phyloP scores from a whole-genome alignment of 257 asterid genomes.

The Solanum peruvianum region DNA sequence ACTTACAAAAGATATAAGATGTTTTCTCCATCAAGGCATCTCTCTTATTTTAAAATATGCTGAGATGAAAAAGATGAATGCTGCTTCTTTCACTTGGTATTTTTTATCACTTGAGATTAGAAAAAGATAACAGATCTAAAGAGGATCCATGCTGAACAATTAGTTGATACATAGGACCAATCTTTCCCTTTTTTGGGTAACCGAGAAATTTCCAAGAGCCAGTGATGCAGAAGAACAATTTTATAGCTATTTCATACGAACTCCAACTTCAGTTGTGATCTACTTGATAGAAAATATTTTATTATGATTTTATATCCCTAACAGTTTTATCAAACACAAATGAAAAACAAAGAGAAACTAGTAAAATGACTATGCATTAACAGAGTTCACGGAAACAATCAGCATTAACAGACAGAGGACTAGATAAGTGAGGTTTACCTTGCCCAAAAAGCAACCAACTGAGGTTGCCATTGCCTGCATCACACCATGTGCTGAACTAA shows the following conservation, averaged over 20 bases:
- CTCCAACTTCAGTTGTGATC: not conserved
- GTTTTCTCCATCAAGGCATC: not conserved
- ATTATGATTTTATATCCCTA: not conserved
- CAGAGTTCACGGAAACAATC: not conserved
- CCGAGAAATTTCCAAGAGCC: not conserved
- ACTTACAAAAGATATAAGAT: not conserved
- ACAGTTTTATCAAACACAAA: not conserved
- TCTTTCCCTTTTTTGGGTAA: not conserved
- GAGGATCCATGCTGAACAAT: not conserved
- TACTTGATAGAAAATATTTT: not conserved
- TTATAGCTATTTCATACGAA: not conserved
- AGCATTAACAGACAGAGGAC: not conserved
- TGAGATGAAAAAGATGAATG: not conserved
- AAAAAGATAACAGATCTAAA: not conserved
- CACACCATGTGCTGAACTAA: slow-evolving; percentile 65
- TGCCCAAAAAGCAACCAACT: slow-evolving; percentile 34
- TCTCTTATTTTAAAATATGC: not conserved
- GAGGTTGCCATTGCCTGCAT: slow-evolving; percentile 70
- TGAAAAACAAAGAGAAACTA: not conserved
- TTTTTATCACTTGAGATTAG: not conserved
- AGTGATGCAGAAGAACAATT: not conserved
- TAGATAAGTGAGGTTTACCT: slow-evolving; percentile 29
- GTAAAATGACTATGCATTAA: not conserved
- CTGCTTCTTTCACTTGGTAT: not conserved
- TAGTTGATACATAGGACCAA: not conserved